These are phyloP conservation scores for Leucocoprinus leucothites DNA, from an alignment of 768 basidiomycete species.

Conservation along the genomic window DNA sequence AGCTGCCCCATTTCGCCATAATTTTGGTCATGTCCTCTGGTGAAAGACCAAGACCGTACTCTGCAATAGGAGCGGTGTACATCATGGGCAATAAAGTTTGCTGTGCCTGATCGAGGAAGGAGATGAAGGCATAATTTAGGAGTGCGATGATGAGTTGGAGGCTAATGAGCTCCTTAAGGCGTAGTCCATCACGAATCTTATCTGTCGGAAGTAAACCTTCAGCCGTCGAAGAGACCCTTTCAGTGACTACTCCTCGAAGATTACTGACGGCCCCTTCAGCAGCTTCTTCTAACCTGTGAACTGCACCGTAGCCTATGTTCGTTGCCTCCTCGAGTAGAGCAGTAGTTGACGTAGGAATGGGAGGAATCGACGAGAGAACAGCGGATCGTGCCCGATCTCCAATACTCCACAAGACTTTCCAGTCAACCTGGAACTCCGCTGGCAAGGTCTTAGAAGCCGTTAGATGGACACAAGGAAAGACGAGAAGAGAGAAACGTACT, in stretches of 20 bases:
- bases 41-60: slow-evolving; percentile 56
- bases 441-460: slow-evolving; percentile 7
- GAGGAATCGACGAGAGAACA: background rate
- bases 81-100: slow-evolving; percentile 27
- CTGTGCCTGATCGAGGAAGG: slow-evolving; percentile 27
- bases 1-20: slow-evolving; percentile 44
- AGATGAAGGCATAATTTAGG: slow-evolving; percentile 23
- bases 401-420: background rate
- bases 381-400: background rate
- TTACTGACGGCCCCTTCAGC: background rate
- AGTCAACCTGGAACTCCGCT: background rate
- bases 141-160: slow-evolving; percentile 23
- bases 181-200: background rate
- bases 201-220: background rate
- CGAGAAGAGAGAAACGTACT: background rate
- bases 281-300: background rate
- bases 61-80: slow-evolving; percentile 45
- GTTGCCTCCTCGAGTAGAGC: slow-evolving; percentile 1
- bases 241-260: background rate
- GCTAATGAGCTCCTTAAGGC: slow-evolving; percentile 20
- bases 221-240: background rate
- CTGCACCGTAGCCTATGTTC: background rate
- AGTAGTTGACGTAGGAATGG: background rate
- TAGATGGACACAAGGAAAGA: background rate
- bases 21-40: slow-evolving; percentile 54